Evolutionary conservation across 805 yeast genomes (phyloP).

Genomic region (Maudiozyma bulderi): DNA sequence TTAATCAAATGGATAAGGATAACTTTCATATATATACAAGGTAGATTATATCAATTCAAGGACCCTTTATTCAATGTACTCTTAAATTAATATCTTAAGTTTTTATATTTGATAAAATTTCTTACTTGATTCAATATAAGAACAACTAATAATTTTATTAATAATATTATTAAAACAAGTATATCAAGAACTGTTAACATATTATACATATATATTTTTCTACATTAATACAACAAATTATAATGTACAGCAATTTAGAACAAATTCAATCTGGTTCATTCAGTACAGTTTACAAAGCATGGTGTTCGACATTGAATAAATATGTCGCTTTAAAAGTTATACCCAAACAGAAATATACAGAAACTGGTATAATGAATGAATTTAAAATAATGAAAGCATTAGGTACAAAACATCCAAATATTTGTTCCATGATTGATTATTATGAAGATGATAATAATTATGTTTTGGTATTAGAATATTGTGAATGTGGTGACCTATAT

Average conservation of each 20-base stretch:
- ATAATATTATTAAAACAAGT: background rate
- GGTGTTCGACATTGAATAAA: conserved; percentile 12
- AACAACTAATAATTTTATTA: background rate
- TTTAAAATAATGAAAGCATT: conserved; percentile 30
- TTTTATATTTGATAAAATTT: background rate
- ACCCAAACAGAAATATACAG: conserved; percentile 13
- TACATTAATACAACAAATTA: background rate
- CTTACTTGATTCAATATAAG: background rate
- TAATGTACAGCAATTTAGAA: conserved; percentile 13
- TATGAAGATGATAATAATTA: conserved; percentile 46
- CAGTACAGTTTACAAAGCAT: conserved; percentile 26
- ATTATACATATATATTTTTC: no score
- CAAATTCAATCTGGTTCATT: conserved; percentile 27
- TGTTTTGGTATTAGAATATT: conserved; percentile 56
- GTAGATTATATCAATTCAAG: background rate
- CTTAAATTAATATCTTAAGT: background rate
- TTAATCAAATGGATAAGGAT: background rate
- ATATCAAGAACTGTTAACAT: background rate
- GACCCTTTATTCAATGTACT: background rate
- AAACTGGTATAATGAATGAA: conserved; percentile 15
- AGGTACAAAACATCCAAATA: conserved; percentile 38
- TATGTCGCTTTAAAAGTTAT: conserved; percentile 26
- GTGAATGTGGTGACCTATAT: conserved; percentile 57
- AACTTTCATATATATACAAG: background rate
- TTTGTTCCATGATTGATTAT: conserved; percentile 49